Conservation (phyloP, 176 grass and related monocot species). For the Zizania latifolia region DNA sequence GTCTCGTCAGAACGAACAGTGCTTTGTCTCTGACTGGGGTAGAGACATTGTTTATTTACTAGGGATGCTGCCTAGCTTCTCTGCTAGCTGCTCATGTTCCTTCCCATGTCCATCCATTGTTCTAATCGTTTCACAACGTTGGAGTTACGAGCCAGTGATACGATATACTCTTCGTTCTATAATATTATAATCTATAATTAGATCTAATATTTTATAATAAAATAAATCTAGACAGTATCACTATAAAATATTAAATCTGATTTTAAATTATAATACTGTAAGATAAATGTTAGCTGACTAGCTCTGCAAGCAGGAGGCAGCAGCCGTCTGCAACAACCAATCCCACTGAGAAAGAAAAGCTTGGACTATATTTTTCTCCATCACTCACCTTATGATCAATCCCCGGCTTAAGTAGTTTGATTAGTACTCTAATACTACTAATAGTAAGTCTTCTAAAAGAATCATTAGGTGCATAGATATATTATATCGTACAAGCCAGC, state of each 20-base stretch:
- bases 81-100: no score
- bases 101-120: no score
- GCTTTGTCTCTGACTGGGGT: neutral
- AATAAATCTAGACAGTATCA: no score
- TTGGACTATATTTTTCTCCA: neutral
- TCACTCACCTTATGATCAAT: neutral
- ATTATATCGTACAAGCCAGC: neutral
- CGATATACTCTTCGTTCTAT: no score
- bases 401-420: neutral
- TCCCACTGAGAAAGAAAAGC: neutral
- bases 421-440: neutral
- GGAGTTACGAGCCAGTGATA: no score
- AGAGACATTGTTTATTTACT: neutral
- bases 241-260: no score
- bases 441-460: neutral
- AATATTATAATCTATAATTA: no score
- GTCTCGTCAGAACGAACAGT: neutral
- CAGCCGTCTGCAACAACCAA: neutral
- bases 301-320: neutral
- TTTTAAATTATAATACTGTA: no score
- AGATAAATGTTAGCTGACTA: no score
- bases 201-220: no score
- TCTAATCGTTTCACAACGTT: no score
- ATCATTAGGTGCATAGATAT: neutral
- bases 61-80: neutral